Base-by-base conservation (phyloP, 75 land plant species). In the Pinus tabuliformis region DNA sequence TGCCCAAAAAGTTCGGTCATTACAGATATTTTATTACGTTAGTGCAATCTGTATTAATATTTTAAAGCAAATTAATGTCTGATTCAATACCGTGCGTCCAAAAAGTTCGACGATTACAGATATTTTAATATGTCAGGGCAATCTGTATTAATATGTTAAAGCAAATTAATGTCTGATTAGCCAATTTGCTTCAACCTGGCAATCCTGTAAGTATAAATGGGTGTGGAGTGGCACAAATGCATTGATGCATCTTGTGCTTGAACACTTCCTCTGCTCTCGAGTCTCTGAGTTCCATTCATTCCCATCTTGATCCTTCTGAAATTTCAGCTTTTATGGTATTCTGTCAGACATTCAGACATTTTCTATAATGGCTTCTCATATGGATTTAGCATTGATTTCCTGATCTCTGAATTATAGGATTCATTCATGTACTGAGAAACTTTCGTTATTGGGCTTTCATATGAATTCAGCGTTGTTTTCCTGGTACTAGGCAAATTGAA, bases 161-260 rank as follows among this genome's bases (percentile, higher is more conserved):
- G 12, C 4, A 68, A 68, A n/a, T 1, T 9, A 39, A 68, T 36
- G 21, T 11, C 71, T 68, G 13, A 39, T 42, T 18, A 45, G 71
- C 42, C 22, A 30, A 21, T 11, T 7, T 62, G 12, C 26, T 24
- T 22, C 24, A 39, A 21, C 13, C 13, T 68, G 39, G 52, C 24
- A 68, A n/a, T 42, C 49, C 20, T 68, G 20, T 18, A 20, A 42
- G 45, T 45, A 68, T 68, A 68, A 68, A 68, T 68, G 36, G 72
- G 21, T 6, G 24, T 68, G 71, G 49, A 45, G 42, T 66, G 71
- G 22, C 71, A 66, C 13, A 1, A 66, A 22, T 39, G 3, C 21
- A 68, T 42, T 68, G 49, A n/a, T 39, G 3, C 42, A 45, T 42
- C 6, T 6, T 17, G 20, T 68, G 37, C 45, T 68, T 68, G 39